These are phyloP conservation scores for Candida tetrigidarum DNA, from an alignment of 1,139 yeast genomes.

Conservation along the genomic window DNA sequence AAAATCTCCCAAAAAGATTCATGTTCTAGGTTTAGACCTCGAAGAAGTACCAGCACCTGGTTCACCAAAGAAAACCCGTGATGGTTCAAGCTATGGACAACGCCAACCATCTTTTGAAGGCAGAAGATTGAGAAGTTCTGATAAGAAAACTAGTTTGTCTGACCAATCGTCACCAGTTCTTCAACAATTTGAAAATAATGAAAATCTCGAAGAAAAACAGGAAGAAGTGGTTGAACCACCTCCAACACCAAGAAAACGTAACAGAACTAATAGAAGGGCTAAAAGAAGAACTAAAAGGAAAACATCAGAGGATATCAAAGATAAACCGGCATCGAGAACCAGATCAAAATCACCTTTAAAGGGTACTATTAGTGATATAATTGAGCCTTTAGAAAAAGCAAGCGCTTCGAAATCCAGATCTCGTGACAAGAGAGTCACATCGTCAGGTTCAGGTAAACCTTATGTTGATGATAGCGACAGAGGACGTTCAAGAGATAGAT, in stretches of 20 bases:
- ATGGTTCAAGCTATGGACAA: background rate
- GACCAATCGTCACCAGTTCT: constrained; percentile 7
- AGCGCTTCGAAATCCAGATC: constrained; percentile 20
- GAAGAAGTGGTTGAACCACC: background rate
- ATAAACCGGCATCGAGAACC: constrained; percentile 43
- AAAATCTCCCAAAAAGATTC: background rate
- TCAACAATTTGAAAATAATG: constrained; percentile 3
- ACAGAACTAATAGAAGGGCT: no score
- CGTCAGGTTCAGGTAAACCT: constrained; percentile 9
- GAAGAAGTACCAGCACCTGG: constrained; percentile 2
- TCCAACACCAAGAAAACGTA: constrained; percentile 7
- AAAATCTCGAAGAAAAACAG: background rate
- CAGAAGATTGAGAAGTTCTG: constrained; percentile 6
- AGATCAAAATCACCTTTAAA: constrained; percentile 49
- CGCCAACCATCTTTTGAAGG: background rate
- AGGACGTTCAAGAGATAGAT: constrained; percentile 16
- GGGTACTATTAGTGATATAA: constrained; percentile 32
- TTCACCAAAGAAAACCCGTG: background rate
- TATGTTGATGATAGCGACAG: constrained; percentile 17
- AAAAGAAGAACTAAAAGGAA: background rate
- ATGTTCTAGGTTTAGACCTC: constrained; percentile 5
- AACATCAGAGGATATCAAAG: constrained; percentile 16
- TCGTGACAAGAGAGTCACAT: constrained; percentile 12
- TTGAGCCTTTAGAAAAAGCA: constrained; percentile 23
- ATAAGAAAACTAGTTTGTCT: constrained; percentile 2